Base-by-base conservation (phyloP, 106 monocot genomes). In the Gastrodia elata region DNA sequence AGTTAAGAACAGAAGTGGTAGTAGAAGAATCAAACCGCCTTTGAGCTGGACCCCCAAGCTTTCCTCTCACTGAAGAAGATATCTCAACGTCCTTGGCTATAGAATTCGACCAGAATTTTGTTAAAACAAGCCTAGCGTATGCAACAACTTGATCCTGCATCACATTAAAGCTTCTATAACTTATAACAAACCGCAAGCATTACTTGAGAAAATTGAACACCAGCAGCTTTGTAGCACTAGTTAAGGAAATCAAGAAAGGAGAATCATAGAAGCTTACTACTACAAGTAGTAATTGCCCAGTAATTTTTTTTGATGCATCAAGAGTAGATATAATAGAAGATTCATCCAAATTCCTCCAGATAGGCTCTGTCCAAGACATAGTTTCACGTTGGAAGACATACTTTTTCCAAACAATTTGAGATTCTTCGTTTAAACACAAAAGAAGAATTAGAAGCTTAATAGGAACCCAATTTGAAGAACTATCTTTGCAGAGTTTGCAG, bases 21-120 rank as follows among this genome's bases (percentile, higher is more conserved):
- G 77, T 85, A 71, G 33, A 27, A 33, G 78, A 75, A 81, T 83
- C 68, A 74, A 96, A 79, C 3, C 95, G 89, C 28, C 95, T 28
- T 70, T 80, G 87, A 80, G 85, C 85, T 70, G 87, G 91, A 2
- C 95, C 95, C 68, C 95, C 95, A 80, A 96, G 91, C 79, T 80
- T 96, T 81, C 95, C 95, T 79, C 75, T 95, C 40, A 92, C 52
- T 72, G 89, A 89, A 75, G 34, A 41, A 5, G 92, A 87, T 74
- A 92, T 75, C n/a, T 67, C 37, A 48, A 20, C 72, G 57, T 74
- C 77, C 4, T 69, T 70, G 7, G 58, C 68, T 34, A 49, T 33
- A 80, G 65, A 36, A 35, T 25, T 65, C 39, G 82, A 89, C 89
- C 87, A 92, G 56, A 96, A 82, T 81, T 82, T 39, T 41, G 75